Base-by-base conservation (phyloP, 2,329 filamentous ascomycete genomes). In the Colletotrichum neosansevieriae region DNA sequence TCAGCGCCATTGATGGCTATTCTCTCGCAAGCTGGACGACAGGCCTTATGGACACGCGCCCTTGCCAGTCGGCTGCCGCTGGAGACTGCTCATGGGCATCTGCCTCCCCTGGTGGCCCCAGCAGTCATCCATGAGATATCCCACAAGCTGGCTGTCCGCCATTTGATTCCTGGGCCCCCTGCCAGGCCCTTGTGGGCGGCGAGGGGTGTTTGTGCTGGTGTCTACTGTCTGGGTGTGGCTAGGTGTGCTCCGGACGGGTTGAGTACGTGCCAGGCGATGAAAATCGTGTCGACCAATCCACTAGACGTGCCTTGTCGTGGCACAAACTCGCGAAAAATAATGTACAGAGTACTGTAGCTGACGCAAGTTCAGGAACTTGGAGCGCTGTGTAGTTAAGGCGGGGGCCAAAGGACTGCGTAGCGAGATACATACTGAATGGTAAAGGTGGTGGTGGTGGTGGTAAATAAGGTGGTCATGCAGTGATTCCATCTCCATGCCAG, bases 101-200 rank as follows among this genome's bases (percentile, higher is more conserved):
- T 29, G 34, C 24, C 47, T 15, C 24, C 47, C 56, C 24, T 34
- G 15, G 34, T 9, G 17, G 32, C 29, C 57, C 62, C 47, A 34
- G 62, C 29, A 65, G 17, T 44, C 17, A 65, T 65, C 56, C 56
- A 38, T 58, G 61, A 51, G 21, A 44, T 42, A 54, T 50, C 54
- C 63, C 63, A 65, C 60, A 54, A 61, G 47, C 63, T 36, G 57
- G 57, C 63, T 57, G 17, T 17, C 62, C 56, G 56, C 56, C 57
- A 38, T 64, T 51, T 58, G 21, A 4, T 13, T 12, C 51, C 34
- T 56, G 51, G 17, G 7, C 15, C 11, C 54, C 54, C 45, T 60
- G 36, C 62, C 62, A 36, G 42, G 38, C 38, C 53, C 36, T 17
- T 61, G 57, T 61, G 24, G 45, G 38, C 19, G 58, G 24, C n/a